Evolutionary conservation across 441 rosid genomes (phyloP).

Genomic region (Sinapis alba): DNA sequence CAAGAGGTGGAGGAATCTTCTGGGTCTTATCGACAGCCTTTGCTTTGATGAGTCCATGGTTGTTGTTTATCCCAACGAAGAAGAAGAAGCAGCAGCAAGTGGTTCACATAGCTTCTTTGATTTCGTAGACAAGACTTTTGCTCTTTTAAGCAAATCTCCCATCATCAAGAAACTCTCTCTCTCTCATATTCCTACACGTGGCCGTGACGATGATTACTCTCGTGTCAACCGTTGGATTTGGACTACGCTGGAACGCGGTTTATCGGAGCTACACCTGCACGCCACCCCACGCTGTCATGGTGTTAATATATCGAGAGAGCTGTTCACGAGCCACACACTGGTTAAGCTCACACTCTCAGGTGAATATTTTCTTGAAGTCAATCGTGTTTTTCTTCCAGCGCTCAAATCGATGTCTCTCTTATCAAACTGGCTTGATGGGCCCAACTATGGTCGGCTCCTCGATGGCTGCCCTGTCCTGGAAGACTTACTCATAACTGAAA

Average conservation of each 20-base stretch:
- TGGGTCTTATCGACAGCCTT: not conserved
- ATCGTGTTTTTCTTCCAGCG: not conserved
- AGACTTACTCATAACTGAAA: not conserved
- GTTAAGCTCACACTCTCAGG: not conserved
- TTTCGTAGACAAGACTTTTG: not conserved
- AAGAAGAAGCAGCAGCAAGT: not conserved
- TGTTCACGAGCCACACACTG: too few relatives aligned
- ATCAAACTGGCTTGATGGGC: not conserved
- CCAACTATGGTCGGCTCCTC: not conserved
- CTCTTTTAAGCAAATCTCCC: not conserved
- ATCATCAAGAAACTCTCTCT: slow-evolving; percentile 13
- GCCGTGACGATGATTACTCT: not conserved
- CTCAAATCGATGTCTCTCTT: slow-evolving; percentile 12
- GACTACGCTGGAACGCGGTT: not conserved
- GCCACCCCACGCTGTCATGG: not conserved
- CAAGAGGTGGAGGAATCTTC: not conserved
- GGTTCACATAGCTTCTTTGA: not conserved
- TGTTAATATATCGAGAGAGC: too few relatives aligned
- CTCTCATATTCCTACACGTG: not conserved
- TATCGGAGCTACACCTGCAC: not conserved
- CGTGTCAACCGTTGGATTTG: not conserved
- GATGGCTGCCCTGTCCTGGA: not conserved
- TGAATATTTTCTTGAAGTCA: not conserved
- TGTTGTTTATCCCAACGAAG: not conserved
- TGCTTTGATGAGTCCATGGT: not conserved